Percentiles rank a stretch among this genome's conserved stretches.
Conservation (phyloP, 2,329 filamentous ascomycete genomes). For the Fusarium sp. region DNA sequence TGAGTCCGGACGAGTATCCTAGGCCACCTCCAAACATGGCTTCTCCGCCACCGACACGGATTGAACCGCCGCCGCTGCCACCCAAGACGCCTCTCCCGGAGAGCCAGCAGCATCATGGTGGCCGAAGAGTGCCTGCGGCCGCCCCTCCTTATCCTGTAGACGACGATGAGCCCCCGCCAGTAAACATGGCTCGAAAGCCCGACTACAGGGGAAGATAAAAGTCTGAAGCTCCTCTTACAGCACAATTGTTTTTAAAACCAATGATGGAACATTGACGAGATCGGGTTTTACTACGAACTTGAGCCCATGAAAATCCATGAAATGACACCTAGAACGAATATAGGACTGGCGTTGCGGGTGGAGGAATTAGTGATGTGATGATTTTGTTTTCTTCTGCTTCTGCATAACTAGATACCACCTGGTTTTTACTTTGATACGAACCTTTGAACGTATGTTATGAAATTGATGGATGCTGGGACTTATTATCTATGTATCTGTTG, state of each 20-base stretch:
- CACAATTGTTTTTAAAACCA: not conserved
- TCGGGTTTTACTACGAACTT: not conserved
- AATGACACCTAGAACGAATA: conserved; percentile 11
- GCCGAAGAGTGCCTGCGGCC: conserved; percentile 49
- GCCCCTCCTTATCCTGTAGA: conserved; percentile 82
- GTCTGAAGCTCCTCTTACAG: not conserved
- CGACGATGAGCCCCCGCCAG: conserved; percentile 82
- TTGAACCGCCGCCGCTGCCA: conserved; percentile 76
- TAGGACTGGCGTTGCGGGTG: conserved; percentile 22
- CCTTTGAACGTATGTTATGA: conserved; percentile 19
- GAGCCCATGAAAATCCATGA: not conserved
- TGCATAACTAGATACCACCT: conserved; percentile 41
- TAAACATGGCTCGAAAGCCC: conserved; percentile 89
- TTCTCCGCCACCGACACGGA: conserved; percentile 49
- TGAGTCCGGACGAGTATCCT: conserved; percentile 68
- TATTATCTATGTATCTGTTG: conserved; percentile 6
- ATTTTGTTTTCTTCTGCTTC: conserved; percentile 25
- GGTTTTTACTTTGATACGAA: conserved; percentile 32
- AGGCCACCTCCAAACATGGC: conserved; percentile 50
- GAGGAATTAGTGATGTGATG: conserved; percentile 11
- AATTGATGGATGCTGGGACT: not conserved
- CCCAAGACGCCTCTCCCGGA: conserved; percentile 81
- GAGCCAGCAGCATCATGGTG: conserved; percentile 46
- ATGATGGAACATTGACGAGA: not conserved
- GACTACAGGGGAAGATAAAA: conserved; percentile 66